These are phyloP conservation scores for Styphnolobium japonicum DNA, from an alignment of 306 rosid genomes.

Conservation along the genomic window DNA sequence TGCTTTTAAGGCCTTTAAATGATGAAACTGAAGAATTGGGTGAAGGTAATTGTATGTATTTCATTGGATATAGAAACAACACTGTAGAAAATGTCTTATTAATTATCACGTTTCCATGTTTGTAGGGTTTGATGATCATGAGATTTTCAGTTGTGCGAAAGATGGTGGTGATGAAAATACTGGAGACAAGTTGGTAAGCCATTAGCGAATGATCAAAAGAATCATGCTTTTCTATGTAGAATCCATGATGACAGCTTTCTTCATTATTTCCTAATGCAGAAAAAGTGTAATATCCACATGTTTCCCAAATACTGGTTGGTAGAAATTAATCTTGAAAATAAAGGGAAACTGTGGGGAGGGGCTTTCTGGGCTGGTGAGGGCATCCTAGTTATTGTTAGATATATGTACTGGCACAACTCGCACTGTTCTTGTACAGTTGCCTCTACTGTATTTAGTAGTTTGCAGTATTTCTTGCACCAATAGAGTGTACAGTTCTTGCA, in stretches of 20 bases:
- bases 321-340: neutral
- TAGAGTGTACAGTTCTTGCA: conserved; percentile 30
- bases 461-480: conserved; percentile 11
- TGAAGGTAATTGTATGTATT: conserved; percentile 42
- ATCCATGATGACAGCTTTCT: conserved; percentile 1
- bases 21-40: conserved; percentile 71
- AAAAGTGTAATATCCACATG: neutral
- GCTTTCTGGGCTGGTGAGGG: neutral
- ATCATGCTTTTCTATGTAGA: neutral
- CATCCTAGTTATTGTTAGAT: conserved; percentile 3
- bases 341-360: conserved; percentile 11
- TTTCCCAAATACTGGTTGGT: conserved; percentile 5
- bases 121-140: conserved; percentile 79
- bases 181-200: conserved; percentile 43
- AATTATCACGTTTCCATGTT: conserved; percentile 22
- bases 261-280: conserved; percentile 9
- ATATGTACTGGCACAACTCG: conserved; percentile 5
- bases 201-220: conserved; percentile 30
- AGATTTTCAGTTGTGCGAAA: conserved; percentile 51
- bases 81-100: neutral
- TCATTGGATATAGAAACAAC: conserved; percentile 18
- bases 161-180: conserved; percentile 52
- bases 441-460: neutral
- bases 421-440: conserved; percentile 31
- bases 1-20: conserved; percentile 49